phyloP scores from a whole-genome alignment of 441 rosid species.

The Euphorbia schlechtendalii region DNA sequence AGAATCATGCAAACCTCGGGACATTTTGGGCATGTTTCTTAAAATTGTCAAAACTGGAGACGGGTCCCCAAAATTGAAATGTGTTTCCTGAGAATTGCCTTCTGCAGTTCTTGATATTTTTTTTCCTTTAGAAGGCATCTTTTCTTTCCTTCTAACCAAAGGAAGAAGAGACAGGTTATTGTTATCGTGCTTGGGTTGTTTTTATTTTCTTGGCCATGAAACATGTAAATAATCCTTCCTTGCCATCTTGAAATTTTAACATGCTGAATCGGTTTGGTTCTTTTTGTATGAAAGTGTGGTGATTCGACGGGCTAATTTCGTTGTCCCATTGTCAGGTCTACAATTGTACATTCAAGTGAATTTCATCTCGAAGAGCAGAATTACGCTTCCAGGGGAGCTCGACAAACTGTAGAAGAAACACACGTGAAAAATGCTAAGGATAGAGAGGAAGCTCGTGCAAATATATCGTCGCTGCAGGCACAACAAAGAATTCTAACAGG shows the following conservation, averaged over 20 bases:
- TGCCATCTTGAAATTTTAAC: background rate
- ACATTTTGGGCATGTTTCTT: no score
- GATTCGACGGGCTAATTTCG: background rate
- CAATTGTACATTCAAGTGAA: conserved; percentile 62
- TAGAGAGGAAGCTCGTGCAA: conserved; percentile 35
- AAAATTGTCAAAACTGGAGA: no score
- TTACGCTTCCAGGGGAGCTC: conserved; percentile 25
- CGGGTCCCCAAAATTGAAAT: no score
- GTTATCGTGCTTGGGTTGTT: background rate
- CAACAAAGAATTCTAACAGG: conserved; percentile 54
- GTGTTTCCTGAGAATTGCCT: background rate
- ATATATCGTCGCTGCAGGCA: conserved; percentile 38
- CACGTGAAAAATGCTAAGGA: conserved; percentile 32
- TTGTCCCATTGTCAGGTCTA: conserved; percentile 49
- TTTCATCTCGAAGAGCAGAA: conserved; percentile 39
- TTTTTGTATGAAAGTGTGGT: background rate
- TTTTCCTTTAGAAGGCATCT: background rate
- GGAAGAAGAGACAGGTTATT: no score
- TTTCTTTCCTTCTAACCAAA: background rate
- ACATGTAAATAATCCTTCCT: background rate
- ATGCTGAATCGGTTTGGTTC: background rate
- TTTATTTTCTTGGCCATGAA: background rate
- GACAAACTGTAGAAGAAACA: conserved; percentile 36
- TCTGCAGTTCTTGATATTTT: background rate
- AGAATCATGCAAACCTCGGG: no score